A percentile compares a stretch with the other conserved stretches of the same genome.
These are phyloP conservation scores for Suillus lakei DNA, from an alignment of 768 basidiomycete species.

Conservation along the genomic window DNA sequence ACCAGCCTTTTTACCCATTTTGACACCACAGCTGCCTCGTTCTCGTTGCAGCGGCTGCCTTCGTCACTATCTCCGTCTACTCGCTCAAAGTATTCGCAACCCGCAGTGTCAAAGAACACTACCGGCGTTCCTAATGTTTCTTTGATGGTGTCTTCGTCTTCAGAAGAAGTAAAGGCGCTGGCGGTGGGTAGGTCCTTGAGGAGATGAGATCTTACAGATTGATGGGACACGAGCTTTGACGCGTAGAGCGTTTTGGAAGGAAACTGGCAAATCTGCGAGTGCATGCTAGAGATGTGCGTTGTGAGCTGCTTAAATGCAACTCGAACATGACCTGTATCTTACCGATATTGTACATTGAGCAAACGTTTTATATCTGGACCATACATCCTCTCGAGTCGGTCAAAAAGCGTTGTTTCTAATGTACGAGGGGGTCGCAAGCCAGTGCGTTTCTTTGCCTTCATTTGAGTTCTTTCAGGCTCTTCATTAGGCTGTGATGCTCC, in stretches of 20 bases:
- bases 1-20: slow-evolving; percentile 85
- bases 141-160: slow-evolving; percentile 66
- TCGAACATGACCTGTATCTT: slow-evolving; percentile 15
- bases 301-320: not conserved
- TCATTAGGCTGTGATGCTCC: slow-evolving; percentile 6
- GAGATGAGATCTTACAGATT: slow-evolving; percentile 72
- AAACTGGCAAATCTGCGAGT: slow-evolving; percentile 81
- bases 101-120: slow-evolving; percentile 93
- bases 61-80: slow-evolving; percentile 81
- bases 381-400: slow-evolving; percentile 88
- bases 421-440: slow-evolving; percentile 65
- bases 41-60: slow-evolving; percentile 92
- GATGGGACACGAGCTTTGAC: slow-evolving; percentile 69
- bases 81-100: slow-evolving; percentile 92
- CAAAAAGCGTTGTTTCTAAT: slow-evolving; percentile 89
- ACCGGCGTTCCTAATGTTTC: slow-evolving; percentile 80
- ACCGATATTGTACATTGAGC: slow-evolving; percentile 91
- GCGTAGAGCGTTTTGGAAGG: slow-evolving; percentile 84
- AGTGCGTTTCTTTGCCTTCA: slow-evolving; percentile 16
- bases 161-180: slow-evolving; percentile 34
- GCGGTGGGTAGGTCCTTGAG: slow-evolving; percentile 71
- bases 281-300: slow-evolving; percentile 66
- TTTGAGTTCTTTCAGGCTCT: slow-evolving; percentile 11
- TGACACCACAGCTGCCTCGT: slow-evolving; percentile 87
- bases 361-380: slow-evolving; percentile 83